Conservation (phyloP, 768 basidiomycete species). For the Grammothele lineata region DNA sequence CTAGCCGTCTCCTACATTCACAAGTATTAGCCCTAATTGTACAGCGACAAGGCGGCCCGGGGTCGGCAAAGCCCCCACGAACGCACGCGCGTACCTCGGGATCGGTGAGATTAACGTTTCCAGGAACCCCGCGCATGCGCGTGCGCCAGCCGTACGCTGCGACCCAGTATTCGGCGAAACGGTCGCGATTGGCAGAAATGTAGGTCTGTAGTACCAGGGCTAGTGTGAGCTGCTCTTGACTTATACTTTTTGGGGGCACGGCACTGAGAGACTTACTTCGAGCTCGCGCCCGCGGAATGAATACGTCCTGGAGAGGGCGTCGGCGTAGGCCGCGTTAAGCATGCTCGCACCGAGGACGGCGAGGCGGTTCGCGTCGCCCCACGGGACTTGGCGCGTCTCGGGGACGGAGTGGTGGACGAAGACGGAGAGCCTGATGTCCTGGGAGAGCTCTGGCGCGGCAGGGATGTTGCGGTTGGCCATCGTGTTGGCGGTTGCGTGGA, state of each 20-base stretch:
- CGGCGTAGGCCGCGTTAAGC: not conserved
- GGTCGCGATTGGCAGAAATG: not conserved
- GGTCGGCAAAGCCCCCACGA: not conserved
- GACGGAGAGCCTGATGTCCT: not conserved
- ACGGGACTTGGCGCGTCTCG: too few relatives aligned
- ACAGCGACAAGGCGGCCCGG: not conserved
- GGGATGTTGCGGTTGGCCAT: not conserved
- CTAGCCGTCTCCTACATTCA: not conserved
- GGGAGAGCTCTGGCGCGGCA: conserved; percentile 2
- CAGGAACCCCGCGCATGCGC: not conserved
- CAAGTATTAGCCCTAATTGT: not conserved
- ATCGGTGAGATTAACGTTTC: not conserved
- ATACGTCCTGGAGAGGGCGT: too few relatives aligned
- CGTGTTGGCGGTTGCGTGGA: not conserved
- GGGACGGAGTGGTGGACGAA: conserved; percentile 2
- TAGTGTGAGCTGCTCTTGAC: too few relatives aligned
- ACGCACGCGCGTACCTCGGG: not conserved
- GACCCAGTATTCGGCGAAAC: not conserved
- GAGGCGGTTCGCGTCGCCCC: not conserved
- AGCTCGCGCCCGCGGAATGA: not conserved
- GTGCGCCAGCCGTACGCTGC: not conserved
- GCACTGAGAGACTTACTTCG: not conserved
- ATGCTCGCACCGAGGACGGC: not conserved
- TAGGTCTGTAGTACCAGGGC: not conserved
- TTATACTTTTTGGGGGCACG: too few relatives aligned